Conservation (phyloP, 805 yeast genomes). For the Cyberlindnera petersonii region DNA sequence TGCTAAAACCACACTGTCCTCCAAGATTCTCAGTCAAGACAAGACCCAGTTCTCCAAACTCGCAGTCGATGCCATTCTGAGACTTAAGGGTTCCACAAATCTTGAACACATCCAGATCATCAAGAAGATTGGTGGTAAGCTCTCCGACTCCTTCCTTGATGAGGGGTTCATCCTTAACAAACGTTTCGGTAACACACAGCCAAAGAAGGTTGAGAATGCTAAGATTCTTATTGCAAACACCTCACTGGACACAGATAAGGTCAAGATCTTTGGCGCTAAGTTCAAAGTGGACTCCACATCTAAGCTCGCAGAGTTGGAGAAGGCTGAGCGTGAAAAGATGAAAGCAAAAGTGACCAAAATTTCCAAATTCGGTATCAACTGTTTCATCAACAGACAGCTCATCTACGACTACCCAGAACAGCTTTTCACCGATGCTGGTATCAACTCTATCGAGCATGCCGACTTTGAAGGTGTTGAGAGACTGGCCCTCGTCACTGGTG, state of each 20-base stretch:
- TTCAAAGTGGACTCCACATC: constrained; percentile 94
- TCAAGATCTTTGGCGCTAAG: constrained; percentile 95
- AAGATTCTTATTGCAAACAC: constrained; percentile 91
- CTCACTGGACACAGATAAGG: constrained; percentile 95
- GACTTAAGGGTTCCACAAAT: constrained; percentile 81
- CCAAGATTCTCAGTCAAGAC: constrained; percentile 93
- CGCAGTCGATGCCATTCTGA: constrained; percentile 92
- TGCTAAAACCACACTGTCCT: constrained; percentile 89
- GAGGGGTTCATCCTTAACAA: constrained; percentile 94
- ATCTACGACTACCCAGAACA: constrained; percentile 98
- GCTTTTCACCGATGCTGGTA: constrained; percentile 78
- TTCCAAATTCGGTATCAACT: constrained; percentile 78
- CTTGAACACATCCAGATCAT: constrained; percentile 92
- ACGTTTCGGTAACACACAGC: constrained; percentile 91
- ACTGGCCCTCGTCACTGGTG: constrained; percentile 94
- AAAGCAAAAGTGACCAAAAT: constrained; percentile 83
- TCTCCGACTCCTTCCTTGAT: constrained; percentile 88
- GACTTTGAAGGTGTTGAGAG: constrained; percentile 98
- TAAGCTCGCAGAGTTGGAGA: constrained; percentile 87
- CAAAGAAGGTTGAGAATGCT: constrained; percentile 78
- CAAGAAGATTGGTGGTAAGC: constrained; percentile 88
- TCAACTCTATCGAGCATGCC: constrained; percentile 95
- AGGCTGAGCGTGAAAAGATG: constrained; percentile 94
- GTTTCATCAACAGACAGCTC: constrained; percentile 92
- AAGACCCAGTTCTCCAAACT: constrained; percentile 82